These are phyloP conservation scores for Yarrowia bubula DNA, from an alignment of 805 yeast genomes.

Conservation along the genomic window DNA sequence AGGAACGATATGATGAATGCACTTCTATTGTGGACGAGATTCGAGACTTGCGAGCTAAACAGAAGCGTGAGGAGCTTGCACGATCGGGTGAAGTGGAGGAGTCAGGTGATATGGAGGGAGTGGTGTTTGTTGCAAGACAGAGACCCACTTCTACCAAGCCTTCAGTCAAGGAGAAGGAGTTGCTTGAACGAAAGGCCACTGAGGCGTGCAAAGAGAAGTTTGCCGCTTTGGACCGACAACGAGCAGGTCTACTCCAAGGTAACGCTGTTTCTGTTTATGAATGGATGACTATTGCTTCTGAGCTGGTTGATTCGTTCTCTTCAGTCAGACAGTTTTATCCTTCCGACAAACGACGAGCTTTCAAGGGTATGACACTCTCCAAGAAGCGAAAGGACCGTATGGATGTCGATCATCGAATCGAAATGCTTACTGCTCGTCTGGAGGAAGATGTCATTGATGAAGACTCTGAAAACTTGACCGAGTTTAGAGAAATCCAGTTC, in stretches of 20 bases:
- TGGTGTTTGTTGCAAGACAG: conserved; percentile 23
- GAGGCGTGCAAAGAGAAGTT: conserved; percentile 57
- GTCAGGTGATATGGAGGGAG: not conserved
- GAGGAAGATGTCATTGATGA: conserved; percentile 41
- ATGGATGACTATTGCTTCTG: conserved; percentile 84
- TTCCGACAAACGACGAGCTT: conserved; percentile 65
- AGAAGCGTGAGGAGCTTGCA: conserved; percentile 6
- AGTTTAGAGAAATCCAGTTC: conserved; percentile 72
- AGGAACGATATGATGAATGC: conserved; percentile 38
- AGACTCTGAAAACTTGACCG: conserved; percentile 35
- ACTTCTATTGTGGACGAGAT: conserved; percentile 37
- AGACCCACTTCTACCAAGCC: conserved; percentile 12
- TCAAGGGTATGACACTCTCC: conserved; percentile 61
- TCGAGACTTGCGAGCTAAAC: conserved; percentile 31
- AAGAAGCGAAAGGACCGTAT: conserved; percentile 48
- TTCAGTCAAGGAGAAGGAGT: conserved; percentile 48
- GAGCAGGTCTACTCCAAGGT: conserved; percentile 48
- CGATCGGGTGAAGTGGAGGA: conserved; percentile 9
- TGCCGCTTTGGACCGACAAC: conserved; percentile 53
- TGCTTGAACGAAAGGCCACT: conserved; percentile 57
- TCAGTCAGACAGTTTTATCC: conserved; percentile 77
- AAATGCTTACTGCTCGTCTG: conserved; percentile 30
- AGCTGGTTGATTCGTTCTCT: conserved; percentile 77
- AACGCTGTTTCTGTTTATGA: conserved; percentile 63
- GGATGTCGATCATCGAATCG: conserved; percentile 61